Base-by-base conservation (phyloP, 2,329 filamentous ascomycete species). In the Colletotrichum sp. region DNA sequence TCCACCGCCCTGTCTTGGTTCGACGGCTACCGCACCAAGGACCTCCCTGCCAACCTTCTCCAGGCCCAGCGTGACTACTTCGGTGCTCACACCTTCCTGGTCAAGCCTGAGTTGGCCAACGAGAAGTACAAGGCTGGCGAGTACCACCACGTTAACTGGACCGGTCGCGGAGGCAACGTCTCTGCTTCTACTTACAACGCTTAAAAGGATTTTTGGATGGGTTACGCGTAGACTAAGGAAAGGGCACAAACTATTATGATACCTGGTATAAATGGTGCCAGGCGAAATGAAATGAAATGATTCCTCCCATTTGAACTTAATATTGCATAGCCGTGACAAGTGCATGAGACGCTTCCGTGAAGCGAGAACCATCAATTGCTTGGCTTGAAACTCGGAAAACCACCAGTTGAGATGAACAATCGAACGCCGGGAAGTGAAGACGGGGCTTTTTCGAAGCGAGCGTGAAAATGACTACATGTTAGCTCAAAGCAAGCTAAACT, bases 61-160 rank as follows among this genome's bases (percentile, higher is more conserved):
- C 97, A 99, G 91, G 97, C 96, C 75, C 97, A 99, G 92, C 95
- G 97, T 90, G 97, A 99, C 88, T 99, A 99, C 95, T 99, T 99
- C 85, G 97, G 97, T 86, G 95, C 95, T 79, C 95, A 97, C 91
- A 97, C 95, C 80, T 97, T 97, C 93, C 90, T 90, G 82, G 92
- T 97, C 89, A 96, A 97, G 93, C 94, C 95, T 77, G 94, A 96
- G 89, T 83, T 81, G 80, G 94, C 94, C 81, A 94, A 83, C 86
- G 92, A 90, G 75, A 96, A 95, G 89, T 98, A 98, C 90, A 94
- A 93, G 80, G 92, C 90, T 81, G 95, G 93, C 87, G 89, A 96
- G 89, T 93, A 99, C 87, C 97, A 96, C 85, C 97, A 99, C 92
- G 96, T 99, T 87, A 99, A 99, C 95, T 99, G 97, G 97, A 99